These are phyloP conservation scores for Phialophora tarda DNA, from an alignment of 2,329 filamentous ascomycete genomes.

Conservation along the genomic window DNA sequence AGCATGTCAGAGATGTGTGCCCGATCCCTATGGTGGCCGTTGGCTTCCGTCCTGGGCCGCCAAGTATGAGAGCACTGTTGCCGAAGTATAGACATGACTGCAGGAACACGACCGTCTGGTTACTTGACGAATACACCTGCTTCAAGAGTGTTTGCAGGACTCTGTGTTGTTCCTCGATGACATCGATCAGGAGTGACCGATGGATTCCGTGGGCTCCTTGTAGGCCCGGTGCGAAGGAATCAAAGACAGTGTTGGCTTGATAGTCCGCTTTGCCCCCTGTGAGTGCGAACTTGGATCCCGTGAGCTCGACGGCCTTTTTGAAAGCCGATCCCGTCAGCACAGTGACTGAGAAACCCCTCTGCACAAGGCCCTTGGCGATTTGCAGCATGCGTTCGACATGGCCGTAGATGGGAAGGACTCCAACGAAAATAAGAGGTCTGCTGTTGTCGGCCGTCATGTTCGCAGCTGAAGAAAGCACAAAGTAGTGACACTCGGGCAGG, in stretches of 20 bases:
- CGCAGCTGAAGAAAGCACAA: neutral
- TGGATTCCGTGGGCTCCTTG: constrained; percentile 6
- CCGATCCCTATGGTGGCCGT: constrained; percentile 4
- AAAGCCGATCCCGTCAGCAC: constrained; percentile 3
- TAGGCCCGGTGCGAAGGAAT: constrained; percentile 2
- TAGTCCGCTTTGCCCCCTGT: constrained; percentile 1
- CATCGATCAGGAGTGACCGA: constrained; percentile 4
- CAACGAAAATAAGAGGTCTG: neutral
- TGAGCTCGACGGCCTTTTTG: constrained; percentile 3
- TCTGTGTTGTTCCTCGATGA: constrained; percentile 3
- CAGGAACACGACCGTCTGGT: neutral
- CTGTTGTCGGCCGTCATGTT: constrained; percentile 3
- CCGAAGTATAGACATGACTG: constrained; percentile 8
- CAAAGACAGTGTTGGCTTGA: constrained; percentile 5
- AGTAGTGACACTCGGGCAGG: neutral
- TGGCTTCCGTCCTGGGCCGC: neutral
- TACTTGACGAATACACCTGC: neutral
- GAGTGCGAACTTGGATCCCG: constrained; percentile 3
- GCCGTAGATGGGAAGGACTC: constrained; percentile 7
- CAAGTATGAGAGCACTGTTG: constrained; percentile 4
- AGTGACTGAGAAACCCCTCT: neutral
- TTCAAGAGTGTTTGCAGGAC: neutral
- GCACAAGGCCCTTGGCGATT: neutral
- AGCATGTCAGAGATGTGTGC: constrained; percentile 6
- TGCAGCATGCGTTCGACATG: constrained; percentile 3